Base-by-base conservation (phyloP, 805 yeast genomes). In the Nakazawaea siamensis region DNA sequence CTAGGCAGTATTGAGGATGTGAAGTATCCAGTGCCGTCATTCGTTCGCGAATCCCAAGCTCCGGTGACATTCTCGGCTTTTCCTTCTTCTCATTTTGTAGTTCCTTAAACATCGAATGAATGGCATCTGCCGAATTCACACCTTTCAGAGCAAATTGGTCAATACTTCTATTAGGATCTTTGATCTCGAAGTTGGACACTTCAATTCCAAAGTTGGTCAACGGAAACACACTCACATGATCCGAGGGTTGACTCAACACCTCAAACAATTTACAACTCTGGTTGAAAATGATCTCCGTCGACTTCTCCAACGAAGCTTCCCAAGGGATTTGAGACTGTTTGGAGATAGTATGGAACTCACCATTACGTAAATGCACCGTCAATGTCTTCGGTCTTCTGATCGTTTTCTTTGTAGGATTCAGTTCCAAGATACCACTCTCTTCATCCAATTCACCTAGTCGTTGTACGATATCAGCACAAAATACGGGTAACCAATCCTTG, bases 401-500 rank as follows among this genome's bases (percentile, higher is more conserved):
- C 10, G 24, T 29, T 17, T 15, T 28, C 24, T 33, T 26, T 4
- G 27, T 38, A 48, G 27, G 16, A 52, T 50, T 11, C 50, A 43
- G 24, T 9, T 23, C 32, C 11, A 42, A 12, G 15, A 33, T 29
- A 4, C 43, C 43, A 15, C 53, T 57, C 45, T 86, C 94, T 42
- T 83, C 88, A 40, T 76, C 83, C 15, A 80, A 48, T 46, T 90
- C 97, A 19, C 69, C 62, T 4, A 88, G 53, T 36, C 98, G 54
- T 33, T 77, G 75, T 19, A 70, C 58, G 20, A 90, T 55, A 47
- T 90, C 98, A 0, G 87, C 88, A 2, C 82, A 68, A 59, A 79
- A 88, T 0, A 90, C 94, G 25, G 67, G 73, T 6, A 90, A 58
- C 98, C 98, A 90, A 15, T 74, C 76, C 4, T 62, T 43, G 16